Conservation (phyloP, 257 asterid genomes). For the Ilex aquifolium region DNA sequence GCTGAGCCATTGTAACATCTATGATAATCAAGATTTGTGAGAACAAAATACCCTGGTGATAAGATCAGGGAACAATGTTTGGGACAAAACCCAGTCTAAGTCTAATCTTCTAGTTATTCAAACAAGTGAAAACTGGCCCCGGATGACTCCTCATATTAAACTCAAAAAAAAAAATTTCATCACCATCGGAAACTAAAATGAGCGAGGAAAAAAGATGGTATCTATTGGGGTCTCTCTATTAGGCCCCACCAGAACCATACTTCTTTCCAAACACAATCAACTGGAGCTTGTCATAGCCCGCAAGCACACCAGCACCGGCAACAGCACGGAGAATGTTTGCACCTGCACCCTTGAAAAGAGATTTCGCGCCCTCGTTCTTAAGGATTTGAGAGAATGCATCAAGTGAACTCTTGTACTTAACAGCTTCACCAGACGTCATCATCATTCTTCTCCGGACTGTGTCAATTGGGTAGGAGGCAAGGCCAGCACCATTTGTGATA, state of each 20-base stretch:
- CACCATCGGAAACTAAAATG: slow-evolving; percentile 35
- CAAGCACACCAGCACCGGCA: slow-evolving; percentile 94
- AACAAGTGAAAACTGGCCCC: slow-evolving; percentile 6
- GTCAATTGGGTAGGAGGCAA: slow-evolving; percentile 87
- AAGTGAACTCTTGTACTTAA: slow-evolving; percentile 81
- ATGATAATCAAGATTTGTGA: not conserved
- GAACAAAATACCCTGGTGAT: slow-evolving; percentile 4
- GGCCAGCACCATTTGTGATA: slow-evolving; percentile 91
- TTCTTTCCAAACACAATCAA: slow-evolving; percentile 77
- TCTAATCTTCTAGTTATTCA: slow-evolving; percentile 8
- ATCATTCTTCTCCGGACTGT: slow-evolving; percentile 94
- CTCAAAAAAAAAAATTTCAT: slow-evolving; percentile 47
- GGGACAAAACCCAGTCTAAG: slow-evolving; percentile 7
- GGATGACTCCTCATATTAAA: slow-evolving; percentile 26
- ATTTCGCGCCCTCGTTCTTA: slow-evolving; percentile 76
- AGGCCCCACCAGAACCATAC: slow-evolving; percentile 82
- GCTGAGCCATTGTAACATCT: not conserved
- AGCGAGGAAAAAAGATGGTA: not conserved
- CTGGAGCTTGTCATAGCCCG: slow-evolving; percentile 94
- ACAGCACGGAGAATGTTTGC: slow-evolving; percentile 89
- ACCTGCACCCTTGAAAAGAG: slow-evolving; percentile 90
- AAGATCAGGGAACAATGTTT: not conserved
- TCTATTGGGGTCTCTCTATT: slow-evolving; percentile 10
- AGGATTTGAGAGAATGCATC: slow-evolving; percentile 75
- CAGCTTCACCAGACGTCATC: slow-evolving; percentile 97